phyloP scores from a whole-genome alignment of 495 filamentous ascomycete species.

The Zalerion maritima region DNA sequence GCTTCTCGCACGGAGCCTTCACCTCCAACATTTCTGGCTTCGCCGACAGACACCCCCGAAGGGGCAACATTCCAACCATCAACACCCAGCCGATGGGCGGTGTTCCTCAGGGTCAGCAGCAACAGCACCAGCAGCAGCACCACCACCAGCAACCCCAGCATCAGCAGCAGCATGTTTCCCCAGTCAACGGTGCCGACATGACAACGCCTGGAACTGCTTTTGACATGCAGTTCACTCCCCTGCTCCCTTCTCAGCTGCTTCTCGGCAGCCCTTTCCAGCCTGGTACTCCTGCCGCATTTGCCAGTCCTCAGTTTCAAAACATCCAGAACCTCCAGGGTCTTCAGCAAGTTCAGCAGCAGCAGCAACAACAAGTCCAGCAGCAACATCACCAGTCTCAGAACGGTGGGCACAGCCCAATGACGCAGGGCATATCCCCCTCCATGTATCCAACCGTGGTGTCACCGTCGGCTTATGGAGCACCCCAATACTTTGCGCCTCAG shows the following conservation, averaged over 20 bases:
- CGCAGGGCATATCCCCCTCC: conserved; percentile 49
- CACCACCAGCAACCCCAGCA: conserved; percentile 29
- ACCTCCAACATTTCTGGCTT: conserved; percentile 67
- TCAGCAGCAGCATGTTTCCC: conserved; percentile 26
- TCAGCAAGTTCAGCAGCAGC: conserved; percentile 44
- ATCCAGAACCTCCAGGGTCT: conserved; percentile 61
- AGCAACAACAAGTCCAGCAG: conserved; percentile 40
- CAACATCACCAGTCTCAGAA: conserved; percentile 46
- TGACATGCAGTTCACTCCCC: conserved; percentile 96
- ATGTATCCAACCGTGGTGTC: conserved; percentile 67
- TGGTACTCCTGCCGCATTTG: conserved; percentile 77
- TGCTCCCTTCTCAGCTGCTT: conserved; percentile 85
- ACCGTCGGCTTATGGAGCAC: conserved; percentile 54
- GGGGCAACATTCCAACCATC: conserved; percentile 79
- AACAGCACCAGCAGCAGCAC: conserved; percentile 37
- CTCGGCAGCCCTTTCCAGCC: conserved; percentile 95
- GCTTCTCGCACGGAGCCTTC: conserved; percentile 86
- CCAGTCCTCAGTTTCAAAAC: conserved; percentile 79
- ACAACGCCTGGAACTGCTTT: conserved; percentile 74
- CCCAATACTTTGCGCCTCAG: conserved; percentile 67
- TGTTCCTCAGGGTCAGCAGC: too few relatives aligned
- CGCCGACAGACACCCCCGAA: conserved; percentile 66
- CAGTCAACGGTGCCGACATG: conserved; percentile 50
- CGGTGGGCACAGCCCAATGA: conserved; percentile 31
- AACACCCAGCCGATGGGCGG: conserved; percentile 53